These are phyloP conservation scores for Coleophoma cylindrospora DNA, from an alignment of 2,329 filamentous ascomycete species.

Conservation along the genomic window DNA sequence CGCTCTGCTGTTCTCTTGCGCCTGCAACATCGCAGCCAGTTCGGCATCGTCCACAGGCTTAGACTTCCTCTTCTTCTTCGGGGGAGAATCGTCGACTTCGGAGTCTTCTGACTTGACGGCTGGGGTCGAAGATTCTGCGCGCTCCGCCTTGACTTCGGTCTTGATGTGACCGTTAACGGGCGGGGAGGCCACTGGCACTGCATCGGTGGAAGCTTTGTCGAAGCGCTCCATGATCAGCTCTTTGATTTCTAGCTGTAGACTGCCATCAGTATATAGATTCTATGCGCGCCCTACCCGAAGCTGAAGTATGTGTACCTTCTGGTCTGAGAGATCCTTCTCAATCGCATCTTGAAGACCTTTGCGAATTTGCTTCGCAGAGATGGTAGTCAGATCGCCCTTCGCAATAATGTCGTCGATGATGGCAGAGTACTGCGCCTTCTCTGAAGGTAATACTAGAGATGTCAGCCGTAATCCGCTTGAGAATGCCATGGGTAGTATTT, in stretches of 20 bases:
- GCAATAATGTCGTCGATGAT: slow-evolving; percentile 33
- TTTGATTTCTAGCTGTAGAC: slow-evolving; percentile 41
- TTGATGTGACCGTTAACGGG: slow-evolving; percentile 12
- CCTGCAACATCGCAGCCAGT: slow-evolving; percentile 82
- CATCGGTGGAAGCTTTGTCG: slow-evolving; percentile 33
- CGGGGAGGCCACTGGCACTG: slow-evolving; percentile 3
- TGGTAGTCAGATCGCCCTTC: slow-evolving; percentile 28
- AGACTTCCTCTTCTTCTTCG: slow-evolving; percentile 65
- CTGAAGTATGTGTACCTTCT: slow-evolving; percentile 24
- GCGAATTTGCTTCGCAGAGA: slow-evolving; percentile 32
- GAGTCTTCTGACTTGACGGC: slow-evolving; percentile 11
- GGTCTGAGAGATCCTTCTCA: slow-evolving; percentile 28
- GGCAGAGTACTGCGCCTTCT: slow-evolving; percentile 26
- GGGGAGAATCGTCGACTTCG: slow-evolving; percentile 35
- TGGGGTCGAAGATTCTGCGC: slow-evolving; percentile 5
- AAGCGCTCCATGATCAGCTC: slow-evolving; percentile 50
- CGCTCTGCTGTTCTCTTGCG: slow-evolving; percentile 74
- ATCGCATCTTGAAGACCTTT: slow-evolving; percentile 25
- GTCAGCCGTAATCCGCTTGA: slow-evolving; percentile 2
- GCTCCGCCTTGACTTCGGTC: slow-evolving; percentile 14
- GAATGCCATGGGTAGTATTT: background rate
- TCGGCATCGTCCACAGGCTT: slow-evolving; percentile 69
- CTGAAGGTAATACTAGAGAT: slow-evolving; percentile 20
- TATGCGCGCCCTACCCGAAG: no score
- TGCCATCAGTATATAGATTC: background rate